A percentile compares a stretch with the other conserved stretches of the same genome.
phyloP scores from a whole-genome alignment of 179 eudicot genomes.

The Drosera spatulata region DNA sequence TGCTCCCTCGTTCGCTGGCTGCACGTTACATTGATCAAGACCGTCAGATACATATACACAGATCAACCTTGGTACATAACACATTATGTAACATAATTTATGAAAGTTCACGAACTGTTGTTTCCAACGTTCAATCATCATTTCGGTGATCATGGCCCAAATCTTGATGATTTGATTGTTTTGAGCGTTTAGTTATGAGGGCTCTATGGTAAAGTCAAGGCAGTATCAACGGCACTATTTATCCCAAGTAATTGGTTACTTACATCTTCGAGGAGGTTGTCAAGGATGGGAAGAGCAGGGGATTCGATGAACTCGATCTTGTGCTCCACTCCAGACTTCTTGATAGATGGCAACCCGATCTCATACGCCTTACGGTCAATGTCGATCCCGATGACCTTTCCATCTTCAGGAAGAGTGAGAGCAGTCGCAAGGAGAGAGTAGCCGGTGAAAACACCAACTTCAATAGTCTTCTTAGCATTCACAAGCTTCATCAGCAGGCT shows the following conservation, averaged over 20 bases:
- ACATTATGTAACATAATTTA: not conserved
- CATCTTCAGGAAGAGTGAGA: too few relatives aligned
- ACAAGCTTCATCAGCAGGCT: conserved; percentile 22
- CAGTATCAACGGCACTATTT: not conserved
- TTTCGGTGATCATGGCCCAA: too few relatives aligned
- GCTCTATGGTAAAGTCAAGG: not conserved
- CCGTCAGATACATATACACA: not conserved
- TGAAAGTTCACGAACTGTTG: too few relatives aligned
- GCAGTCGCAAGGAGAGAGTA: too few relatives aligned
- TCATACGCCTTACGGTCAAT: not conserved
- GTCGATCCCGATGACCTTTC: too few relatives aligned
- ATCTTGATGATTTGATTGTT: too few relatives aligned
- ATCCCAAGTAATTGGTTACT: too few relatives aligned
- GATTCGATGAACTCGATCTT: not conserved
- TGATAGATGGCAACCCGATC: not conserved
- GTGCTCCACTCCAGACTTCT: not conserved
- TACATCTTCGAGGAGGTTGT: not conserved
- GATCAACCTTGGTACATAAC: not conserved
- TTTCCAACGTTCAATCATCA: too few relatives aligned
- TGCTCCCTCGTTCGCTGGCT: conserved; percentile 36
- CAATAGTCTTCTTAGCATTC: not conserved
- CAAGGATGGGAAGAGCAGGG: not conserved
- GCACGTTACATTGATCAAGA: not conserved
- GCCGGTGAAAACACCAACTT: too few relatives aligned
- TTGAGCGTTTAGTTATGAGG: too few relatives aligned